Evolutionary conservation across 768 basidiomycete genomes (phyloP).

Genomic region (Dioszegia aurantiaca): DNA sequence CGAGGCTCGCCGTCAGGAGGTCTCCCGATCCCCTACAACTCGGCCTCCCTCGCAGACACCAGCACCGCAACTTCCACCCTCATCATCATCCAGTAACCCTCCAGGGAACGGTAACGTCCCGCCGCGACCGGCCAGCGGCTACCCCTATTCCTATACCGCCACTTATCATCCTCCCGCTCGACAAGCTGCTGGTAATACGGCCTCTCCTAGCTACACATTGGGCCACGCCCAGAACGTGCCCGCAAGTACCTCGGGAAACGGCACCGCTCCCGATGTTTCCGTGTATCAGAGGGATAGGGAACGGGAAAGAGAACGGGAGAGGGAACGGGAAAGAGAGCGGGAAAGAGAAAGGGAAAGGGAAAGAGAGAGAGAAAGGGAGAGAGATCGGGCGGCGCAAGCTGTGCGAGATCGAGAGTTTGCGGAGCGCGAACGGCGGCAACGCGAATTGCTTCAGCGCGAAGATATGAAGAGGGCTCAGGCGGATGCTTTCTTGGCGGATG

Average conservation of each 20-base stretch:
- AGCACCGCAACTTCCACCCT: not conserved
- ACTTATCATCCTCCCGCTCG: no score
- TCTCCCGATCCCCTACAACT: not conserved
- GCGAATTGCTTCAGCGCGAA: conserved; percentile 1
- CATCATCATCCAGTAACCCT: no score
- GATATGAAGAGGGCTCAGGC: not conserved
- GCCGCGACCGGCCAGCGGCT: no score
- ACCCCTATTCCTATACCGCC: no score
- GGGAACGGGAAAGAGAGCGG: not conserved
- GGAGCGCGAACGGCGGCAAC: conserved; percentile 2
- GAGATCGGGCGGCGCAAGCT: not conserved
- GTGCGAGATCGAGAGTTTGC: not conserved
- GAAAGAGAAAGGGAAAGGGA: not conserved
- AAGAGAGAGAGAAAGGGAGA: not conserved
- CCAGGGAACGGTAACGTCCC: no score
- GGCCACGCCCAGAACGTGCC: not conserved
- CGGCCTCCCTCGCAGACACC: not conserved
- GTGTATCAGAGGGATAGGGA: not conserved
- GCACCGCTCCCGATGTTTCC: not conserved
- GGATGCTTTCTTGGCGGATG: not conserved
- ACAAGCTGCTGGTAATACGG: no score
- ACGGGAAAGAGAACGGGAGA: not conserved
- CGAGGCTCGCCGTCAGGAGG: not conserved
- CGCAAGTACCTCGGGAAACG: not conserved
- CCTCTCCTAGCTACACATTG: no score